Evolutionary conservation across 345 rosid species (phyloP).

Genomic region (Bruguiera parviflora): DNA sequence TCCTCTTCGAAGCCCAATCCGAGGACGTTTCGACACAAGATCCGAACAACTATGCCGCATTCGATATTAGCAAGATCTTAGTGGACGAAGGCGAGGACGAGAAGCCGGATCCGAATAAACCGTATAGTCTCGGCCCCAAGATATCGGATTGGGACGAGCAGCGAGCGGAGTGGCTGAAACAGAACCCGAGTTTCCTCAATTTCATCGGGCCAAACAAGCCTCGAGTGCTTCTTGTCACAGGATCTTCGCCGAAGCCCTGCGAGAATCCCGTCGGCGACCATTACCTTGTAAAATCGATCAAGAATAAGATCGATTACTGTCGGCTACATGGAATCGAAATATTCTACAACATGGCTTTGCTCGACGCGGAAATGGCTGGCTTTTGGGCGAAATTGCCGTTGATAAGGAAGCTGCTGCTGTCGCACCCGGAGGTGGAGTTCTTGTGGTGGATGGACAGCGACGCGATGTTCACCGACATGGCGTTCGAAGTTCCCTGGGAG

Average conservation of each 20-base stretch:
- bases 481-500: conserved; percentile 77
- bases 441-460: conserved; percentile 88
- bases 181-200: conserved; percentile 53
- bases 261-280: conserved; percentile 12
- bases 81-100: conserved; percentile 48
- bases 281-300: no score
- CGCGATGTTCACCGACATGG: conserved; percentile 77
- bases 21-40: neutral
- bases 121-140: conserved; percentile 54
- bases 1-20: conserved; percentile 12
- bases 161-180: conserved; percentile 50
- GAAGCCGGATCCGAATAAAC: conserved; percentile 39
- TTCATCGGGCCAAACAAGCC: conserved; percentile 51
- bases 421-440: conserved; percentile 72
- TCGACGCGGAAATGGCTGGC: no score
- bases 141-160: conserved; percentile 68
- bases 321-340: no score
- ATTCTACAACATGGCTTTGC: no score
- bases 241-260: conserved; percentile 43
- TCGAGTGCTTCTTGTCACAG: conserved; percentile 64
- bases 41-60: conserved; percentile 43
- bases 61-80: conserved; percentile 42
- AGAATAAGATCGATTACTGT: no score
- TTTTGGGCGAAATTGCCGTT: conserved; percentile 36
- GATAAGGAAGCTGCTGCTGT: conserved; percentile 52